A percentile compares a stretch with the other conserved stretches of the same genome.
phyloP scores from a whole-genome alignment of 768 basidiomycete species.

The Phallus indusiatus region DNA sequence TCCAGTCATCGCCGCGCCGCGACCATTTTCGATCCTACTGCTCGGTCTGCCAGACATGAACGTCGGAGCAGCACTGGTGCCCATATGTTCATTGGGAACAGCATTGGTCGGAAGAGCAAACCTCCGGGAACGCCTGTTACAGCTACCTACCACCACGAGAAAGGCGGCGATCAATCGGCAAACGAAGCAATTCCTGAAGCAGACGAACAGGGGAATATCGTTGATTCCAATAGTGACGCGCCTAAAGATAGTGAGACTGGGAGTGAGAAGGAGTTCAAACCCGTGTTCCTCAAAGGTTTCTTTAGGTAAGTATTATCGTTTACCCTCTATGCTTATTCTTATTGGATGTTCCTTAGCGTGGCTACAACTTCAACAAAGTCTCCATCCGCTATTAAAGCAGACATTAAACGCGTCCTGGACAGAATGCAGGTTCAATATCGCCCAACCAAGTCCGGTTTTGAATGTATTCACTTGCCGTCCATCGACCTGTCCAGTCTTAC shows the following conservation, averaged over 20 bases:
- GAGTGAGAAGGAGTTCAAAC: constrained; percentile 75
- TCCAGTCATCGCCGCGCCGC: constrained; percentile 64
- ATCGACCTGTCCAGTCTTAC: constrained; percentile 81
- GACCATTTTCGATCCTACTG: constrained; percentile 64
- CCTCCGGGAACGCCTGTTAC: constrained; percentile 12
- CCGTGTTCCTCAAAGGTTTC: constrained; percentile 90
- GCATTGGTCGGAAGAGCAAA: constrained; percentile 40
- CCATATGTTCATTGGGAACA: constrained; percentile 40
- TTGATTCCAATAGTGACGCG: constrained; percentile 27
- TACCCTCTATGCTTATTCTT: constrained; percentile 4
- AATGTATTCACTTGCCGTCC: constrained; percentile 91
- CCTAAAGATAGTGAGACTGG: constrained; percentile 38
- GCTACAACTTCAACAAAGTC: constrained; percentile 92
- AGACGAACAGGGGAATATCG: constrained; percentile 30
- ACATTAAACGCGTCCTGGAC: constrained; percentile 80
- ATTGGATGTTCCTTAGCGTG: constrained; percentile 51
- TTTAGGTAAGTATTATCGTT: constrained; percentile 56
- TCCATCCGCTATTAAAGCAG: constrained; percentile 67
- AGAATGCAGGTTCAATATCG: constrained; percentile 94
- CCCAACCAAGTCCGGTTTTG: constrained; percentile 84
- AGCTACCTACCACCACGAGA: constrained; percentile 19
- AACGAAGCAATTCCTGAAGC: constrained; percentile 26
- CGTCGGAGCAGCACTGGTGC: constrained; percentile 71
- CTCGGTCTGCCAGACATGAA: constrained; percentile 55
- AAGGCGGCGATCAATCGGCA: constrained; percentile 38